phyloP scores from a whole-genome alignment of 1,139 yeast species.

The Tardiomyces depauwii region DNA sequence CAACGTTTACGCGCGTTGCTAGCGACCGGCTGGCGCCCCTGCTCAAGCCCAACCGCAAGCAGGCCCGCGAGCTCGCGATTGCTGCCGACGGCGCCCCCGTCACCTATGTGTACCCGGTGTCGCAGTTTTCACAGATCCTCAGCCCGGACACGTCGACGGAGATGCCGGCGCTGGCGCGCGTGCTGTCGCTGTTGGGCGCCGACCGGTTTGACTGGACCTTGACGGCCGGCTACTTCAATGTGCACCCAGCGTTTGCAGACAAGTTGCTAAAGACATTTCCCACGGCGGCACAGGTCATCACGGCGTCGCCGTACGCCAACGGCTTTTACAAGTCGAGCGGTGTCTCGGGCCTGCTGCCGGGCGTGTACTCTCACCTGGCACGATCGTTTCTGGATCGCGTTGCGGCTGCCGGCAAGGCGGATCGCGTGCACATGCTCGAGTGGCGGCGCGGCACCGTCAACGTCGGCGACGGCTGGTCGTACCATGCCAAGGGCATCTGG shows the following conservation, averaged over 20 bases:
- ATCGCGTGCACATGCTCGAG: conserved; percentile 50
- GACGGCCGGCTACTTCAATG: conserved; percentile 95
- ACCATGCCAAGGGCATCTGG: conserved; percentile 99
- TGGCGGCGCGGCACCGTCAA: conserved; percentile 86
- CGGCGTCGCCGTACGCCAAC: conserved; percentile 86
- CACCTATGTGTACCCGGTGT: conserved; percentile 82
- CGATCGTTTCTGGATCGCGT: conserved; percentile 54
- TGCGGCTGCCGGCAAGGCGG: conserved; percentile 32
- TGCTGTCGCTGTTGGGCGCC: conserved; percentile 48
- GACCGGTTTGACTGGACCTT: conserved; percentile 63
- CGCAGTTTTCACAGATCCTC: conserved; percentile 74
- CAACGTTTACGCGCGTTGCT: conserved; percentile 48
- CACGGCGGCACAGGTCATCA: conserved; percentile 53
- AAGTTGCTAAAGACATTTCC: conserved; percentile 51
- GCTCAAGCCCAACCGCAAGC: conserved; percentile 30
- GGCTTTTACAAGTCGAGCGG: conserved; percentile 86
- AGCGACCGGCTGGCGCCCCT: conserved; percentile 48
- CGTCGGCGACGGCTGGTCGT: conserved; percentile 84
- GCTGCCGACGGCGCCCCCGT: conserved; percentile 25
- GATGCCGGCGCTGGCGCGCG: conserved; percentile 52
- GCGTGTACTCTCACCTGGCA: conserved; percentile 74
- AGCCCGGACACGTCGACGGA: conserved; percentile 65
- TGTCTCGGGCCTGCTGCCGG: conserved; percentile 71
- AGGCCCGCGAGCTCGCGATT: background rate
- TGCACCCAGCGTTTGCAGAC: conserved; percentile 64